Conservation (phyloP, 75 land plant genomes). For the Adiantum capillusveneris region DNA sequence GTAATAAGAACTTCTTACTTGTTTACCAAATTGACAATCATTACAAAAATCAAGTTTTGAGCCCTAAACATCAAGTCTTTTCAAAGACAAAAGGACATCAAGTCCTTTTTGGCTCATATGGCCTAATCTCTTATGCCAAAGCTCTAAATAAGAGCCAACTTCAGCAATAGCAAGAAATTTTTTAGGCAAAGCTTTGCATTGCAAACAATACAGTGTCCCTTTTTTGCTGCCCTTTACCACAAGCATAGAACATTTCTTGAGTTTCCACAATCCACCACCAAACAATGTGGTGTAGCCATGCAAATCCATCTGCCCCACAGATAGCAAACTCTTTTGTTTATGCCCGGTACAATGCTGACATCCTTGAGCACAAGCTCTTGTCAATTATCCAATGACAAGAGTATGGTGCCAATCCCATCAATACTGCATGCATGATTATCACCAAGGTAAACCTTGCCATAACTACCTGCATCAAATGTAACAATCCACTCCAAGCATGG, state of each 20-base stretch:
- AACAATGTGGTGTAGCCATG: too few species aligned
- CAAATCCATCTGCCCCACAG: too few species aligned
- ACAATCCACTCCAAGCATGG: constrained; percentile 2
- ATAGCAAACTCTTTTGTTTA: constrained; percentile 2
- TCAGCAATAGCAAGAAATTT: constrained; percentile 5
- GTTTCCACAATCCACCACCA: too few species aligned
- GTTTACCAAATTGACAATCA: constrained; percentile 7
- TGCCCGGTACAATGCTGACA: neutral
- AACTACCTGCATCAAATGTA: too few species aligned
- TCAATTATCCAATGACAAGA: neutral
- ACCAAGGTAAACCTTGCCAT: too few species aligned
- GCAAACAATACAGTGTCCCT: neutral
- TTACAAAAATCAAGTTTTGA: constrained; percentile 4
- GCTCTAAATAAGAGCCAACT: too few species aligned
- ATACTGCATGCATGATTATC: constrained; percentile 2
- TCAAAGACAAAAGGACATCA: neutral
- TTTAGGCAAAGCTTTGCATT: neutral
- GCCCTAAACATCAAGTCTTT: constrained; percentile 1
- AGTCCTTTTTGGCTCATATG: too few species aligned
- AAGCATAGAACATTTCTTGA: neutral
- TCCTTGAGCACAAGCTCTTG: constrained; percentile 4
- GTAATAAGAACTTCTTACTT: too few species aligned
- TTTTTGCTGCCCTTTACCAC: constrained; percentile 3
- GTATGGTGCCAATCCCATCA: constrained; percentile 7
- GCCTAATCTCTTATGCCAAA: too few species aligned